phyloP scores from a whole-genome alignment of 306 rosid genomes.

The Rosa persica region DNA sequence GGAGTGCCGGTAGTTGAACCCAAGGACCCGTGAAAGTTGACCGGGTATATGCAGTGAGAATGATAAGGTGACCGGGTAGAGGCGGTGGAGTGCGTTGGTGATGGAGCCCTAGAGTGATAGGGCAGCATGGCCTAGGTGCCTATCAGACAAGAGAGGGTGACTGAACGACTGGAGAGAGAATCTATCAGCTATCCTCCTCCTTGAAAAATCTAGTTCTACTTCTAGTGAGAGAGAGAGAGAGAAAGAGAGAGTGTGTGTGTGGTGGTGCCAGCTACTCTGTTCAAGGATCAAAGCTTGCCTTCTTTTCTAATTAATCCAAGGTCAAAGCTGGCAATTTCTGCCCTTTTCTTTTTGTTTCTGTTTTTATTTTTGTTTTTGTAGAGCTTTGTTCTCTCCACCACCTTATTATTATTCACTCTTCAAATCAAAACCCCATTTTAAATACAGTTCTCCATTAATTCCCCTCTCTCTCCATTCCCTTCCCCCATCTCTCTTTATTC shows the following conservation, averaged over 20 bases:
- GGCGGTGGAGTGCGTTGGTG: slow-evolving; percentile 11
- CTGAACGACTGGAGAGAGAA: slow-evolving; percentile 26
- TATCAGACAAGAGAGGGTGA: not conserved
- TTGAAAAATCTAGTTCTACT: not conserved
- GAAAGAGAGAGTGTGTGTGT: not conserved
- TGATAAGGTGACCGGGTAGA: slow-evolving; percentile 35
- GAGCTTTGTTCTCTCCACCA: slow-evolving; percentile 16
- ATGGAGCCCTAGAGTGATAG: slow-evolving; percentile 11
- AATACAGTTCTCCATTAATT: slow-evolving; percentile 3
- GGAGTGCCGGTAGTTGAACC: slow-evolving; percentile 37
- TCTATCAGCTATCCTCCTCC: slow-evolving; percentile 13
- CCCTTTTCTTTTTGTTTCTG: not conserved
- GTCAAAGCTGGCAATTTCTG: slow-evolving; percentile 15
- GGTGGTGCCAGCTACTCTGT: slow-evolving; percentile 84
- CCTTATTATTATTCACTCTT: slow-evolving; percentile 24
- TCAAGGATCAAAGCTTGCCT: slow-evolving; percentile 80
- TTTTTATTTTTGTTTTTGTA: slow-evolving; percentile 7
- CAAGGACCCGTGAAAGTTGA: slow-evolving; percentile 61
- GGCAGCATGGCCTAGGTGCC: slow-evolving; percentile 26
- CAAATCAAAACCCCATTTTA: slow-evolving; percentile 33
- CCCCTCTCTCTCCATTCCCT: slow-evolving; percentile 15
- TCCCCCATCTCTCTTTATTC: not conserved
- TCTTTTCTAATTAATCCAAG: slow-evolving; percentile 4
- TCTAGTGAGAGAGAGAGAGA: not conserved
- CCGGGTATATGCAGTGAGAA: slow-evolving; percentile 44